phyloP scores from a whole-genome alignment of 2,329 filamentous ascomycete genomes.

The Aureobasidium sp. region DNA sequence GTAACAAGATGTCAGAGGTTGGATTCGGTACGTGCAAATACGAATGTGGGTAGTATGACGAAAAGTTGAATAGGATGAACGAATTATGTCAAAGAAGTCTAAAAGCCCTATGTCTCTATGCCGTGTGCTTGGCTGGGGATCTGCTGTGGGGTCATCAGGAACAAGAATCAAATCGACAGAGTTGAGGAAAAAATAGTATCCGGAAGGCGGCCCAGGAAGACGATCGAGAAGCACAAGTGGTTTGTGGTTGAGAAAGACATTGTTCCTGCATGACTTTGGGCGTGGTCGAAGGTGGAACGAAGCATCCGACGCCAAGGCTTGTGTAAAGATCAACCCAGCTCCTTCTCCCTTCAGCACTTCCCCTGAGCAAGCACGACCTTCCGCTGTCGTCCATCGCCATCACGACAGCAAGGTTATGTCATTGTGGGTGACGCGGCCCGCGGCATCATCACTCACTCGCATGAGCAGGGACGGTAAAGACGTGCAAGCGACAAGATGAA shows the following conservation, averaged over 20 bases:
- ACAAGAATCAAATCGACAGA: not conserved
- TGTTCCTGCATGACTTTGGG: constrained; percentile 1
- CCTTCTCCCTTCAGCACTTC: constrained; percentile 4
- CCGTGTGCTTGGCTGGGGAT: not conserved
- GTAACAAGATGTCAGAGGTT: not conserved
- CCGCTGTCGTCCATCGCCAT: constrained; percentile 12
- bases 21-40: not conserved
- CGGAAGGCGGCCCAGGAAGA: constrained; percentile 1
- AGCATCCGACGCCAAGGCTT: not conserved
- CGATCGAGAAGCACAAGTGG: not conserved
- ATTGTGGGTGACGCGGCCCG: constrained; percentile 13
- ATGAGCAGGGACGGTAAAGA: too few relatives aligned
- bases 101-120: constrained; percentile 1
- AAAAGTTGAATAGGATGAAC: not conserved
- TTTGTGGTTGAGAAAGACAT: not conserved
- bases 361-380: constrained; percentile 8
- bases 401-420: not conserved
- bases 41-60: constrained; percentile 13
- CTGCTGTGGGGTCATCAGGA: constrained; percentile 4
- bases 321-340: not conserved
- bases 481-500: too few relatives aligned
- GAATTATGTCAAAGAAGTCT: constrained; percentile 4
- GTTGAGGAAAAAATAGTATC: constrained; percentile 9
- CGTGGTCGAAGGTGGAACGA: not conserved
- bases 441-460: not conserved